These are phyloP conservation scores for Fusarium sp. DNA, from an alignment of 2,329 filamentous ascomycete species.

Conservation along the genomic window DNA sequence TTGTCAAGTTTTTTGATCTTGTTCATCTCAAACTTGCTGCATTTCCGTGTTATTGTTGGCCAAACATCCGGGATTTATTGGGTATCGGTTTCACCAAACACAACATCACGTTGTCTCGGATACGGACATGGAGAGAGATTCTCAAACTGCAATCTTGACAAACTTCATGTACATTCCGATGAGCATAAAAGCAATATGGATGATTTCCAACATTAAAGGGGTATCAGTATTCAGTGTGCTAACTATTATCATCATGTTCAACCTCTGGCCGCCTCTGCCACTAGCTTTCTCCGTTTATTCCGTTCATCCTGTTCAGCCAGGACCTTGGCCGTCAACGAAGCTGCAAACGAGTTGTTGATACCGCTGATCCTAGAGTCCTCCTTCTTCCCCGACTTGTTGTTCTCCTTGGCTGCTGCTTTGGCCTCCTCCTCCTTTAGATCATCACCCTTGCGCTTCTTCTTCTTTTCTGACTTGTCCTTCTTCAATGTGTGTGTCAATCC, in stretches of 20 bases:
- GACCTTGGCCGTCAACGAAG: conserved; percentile 86
- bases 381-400: conserved; percentile 45
- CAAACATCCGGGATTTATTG: background rate
- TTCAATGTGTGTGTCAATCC: conserved; percentile 89
- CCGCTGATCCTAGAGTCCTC: conserved; percentile 58
- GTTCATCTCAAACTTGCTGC: background rate
- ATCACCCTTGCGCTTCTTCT: conserved; percentile 75
- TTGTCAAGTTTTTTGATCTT: background rate
- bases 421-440: conserved; percentile 47
- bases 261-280: conserved; percentile 36
- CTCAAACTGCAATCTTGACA: background rate
- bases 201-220: conserved; percentile 3
- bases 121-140: background rate
- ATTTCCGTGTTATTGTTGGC: background rate
- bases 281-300: conserved; percentile 81
- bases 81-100: background rate
- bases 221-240: conserved; percentile 34
- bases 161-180: background rate
- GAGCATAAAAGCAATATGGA: background rate
- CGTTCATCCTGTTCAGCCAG: conserved; percentile 85
- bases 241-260: conserved; percentile 9
- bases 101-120: background rate
- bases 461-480: conserved; percentile 73
- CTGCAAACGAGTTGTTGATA: conserved; percentile 91
- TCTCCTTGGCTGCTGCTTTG: conserved; percentile 63